Percentiles rank a stretch among this genome's conserved stretches.
These are phyloP conservation scores for Torulaspora franciscae DNA, from an alignment of 805 yeast genomes.

Conservation along the genomic window DNA sequence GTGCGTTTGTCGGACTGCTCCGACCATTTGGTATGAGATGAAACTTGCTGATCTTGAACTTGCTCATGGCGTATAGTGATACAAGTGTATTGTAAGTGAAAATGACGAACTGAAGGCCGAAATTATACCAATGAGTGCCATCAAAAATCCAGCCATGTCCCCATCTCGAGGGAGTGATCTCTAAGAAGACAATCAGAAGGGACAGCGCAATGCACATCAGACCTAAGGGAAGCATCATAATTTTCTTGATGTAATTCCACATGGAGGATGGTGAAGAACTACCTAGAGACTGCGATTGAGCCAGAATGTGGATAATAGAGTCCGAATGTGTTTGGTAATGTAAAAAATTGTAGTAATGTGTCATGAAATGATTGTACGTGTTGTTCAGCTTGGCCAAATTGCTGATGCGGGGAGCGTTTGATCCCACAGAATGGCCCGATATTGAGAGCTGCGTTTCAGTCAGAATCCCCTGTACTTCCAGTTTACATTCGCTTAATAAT, in stretches of 20 bases:
- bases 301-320: slow-evolving; percentile 27
- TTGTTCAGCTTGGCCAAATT: slow-evolving; percentile 26
- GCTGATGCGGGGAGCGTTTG: slow-evolving; percentile 7
- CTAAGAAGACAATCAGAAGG: slow-evolving; percentile 20
- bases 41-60: slow-evolving; percentile 31
- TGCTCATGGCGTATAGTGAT: slow-evolving; percentile 33
- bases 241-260: slow-evolving; percentile 6
- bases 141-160: slow-evolving; percentile 26
- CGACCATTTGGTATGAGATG: slow-evolving; percentile 33
- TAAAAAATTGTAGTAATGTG: slow-evolving; percentile 29
- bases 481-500: slow-evolving; percentile 25
- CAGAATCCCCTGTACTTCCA: slow-evolving; percentile 26
- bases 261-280: slow-evolving; percentile 12
- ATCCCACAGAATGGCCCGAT: slow-evolving; percentile 8
- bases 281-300: slow-evolving; percentile 21
- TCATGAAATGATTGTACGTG: slow-evolving; percentile 28
- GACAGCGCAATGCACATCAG: slow-evolving; percentile 18
- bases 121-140: slow-evolving; percentile 21
- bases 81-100: slow-evolving; percentile 28
- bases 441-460: slow-evolving; percentile 17
- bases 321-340: slow-evolving; percentile 28
- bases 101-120: slow-evolving; percentile 22
- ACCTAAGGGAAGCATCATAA: slow-evolving; percentile 12
- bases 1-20: slow-evolving; percentile 33
- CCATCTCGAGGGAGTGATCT: slow-evolving; percentile 27